Evolutionary conservation across 192 early-diverging fungal species (phyloP).

Genomic region (Backusella sp.): DNA sequence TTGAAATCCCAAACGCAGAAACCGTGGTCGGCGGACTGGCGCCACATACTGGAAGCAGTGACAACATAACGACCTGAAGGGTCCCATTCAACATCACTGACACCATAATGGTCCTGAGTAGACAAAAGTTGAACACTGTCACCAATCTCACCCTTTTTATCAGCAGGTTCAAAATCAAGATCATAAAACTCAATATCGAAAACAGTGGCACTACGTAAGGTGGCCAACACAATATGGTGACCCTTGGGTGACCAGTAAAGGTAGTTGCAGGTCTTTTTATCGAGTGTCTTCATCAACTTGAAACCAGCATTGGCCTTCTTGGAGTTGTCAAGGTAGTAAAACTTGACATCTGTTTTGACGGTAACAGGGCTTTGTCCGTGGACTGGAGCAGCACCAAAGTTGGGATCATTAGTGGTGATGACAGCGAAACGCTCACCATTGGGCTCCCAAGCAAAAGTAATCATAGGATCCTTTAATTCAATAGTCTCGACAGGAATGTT

Average conservation of each 20-base stretch:
- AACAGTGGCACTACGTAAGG: conserved; percentile 66
- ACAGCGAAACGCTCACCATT: conserved; percentile 86
- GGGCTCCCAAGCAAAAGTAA: conserved; percentile 95
- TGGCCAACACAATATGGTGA: conserved; percentile 85
- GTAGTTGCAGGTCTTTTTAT: conserved; percentile 77
- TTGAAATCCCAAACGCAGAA: conserved; percentile 90
- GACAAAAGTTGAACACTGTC: conserved; percentile 62
- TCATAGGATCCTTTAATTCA: conserved; percentile 81
- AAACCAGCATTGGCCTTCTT: conserved; percentile 66
- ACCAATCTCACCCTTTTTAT: conserved; percentile 49
- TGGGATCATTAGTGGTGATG: conserved; percentile 73
- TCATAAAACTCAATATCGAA: conserved; percentile 95
- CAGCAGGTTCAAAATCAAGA: conserved; percentile 71
- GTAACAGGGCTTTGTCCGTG: conserved; percentile 50
- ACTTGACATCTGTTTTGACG: conserved; percentile 66
- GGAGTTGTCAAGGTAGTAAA: conserved; percentile 79
- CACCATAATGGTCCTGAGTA: conserved; percentile 88
- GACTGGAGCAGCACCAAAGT: conserved; percentile 52
- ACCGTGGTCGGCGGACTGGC: conserved; percentile 80
- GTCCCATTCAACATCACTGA: conserved; percentile 98
- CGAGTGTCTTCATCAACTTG: conserved; percentile 79
- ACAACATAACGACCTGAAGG: conserved; percentile 93
- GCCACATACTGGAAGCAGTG: conserved; percentile 87
- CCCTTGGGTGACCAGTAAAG: conserved; percentile 97
- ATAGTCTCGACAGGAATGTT: conserved; percentile 94